Percentiles rank a stretch among this genome's conserved stretches.
Evolutionary conservation across 2,329 filamentous ascomycete genomes (phyloP).

Genomic region (Ophiostoma sp.): DNA sequence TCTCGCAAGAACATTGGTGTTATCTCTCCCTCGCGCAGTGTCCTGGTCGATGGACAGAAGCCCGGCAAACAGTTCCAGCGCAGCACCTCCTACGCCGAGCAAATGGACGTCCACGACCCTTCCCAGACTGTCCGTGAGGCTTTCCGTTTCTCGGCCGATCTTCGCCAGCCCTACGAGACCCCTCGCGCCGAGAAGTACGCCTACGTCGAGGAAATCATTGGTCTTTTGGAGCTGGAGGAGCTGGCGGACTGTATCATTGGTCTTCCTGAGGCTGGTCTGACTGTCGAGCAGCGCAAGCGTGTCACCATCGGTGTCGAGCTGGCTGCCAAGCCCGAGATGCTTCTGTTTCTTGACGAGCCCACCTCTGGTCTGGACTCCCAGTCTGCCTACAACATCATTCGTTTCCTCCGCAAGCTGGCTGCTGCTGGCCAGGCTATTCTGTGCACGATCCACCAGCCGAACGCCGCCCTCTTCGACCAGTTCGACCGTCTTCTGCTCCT

Average conservation of each 20-base stretch:
- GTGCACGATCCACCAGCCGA: conserved; percentile 90
- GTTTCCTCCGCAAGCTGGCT: conserved; percentile 74
- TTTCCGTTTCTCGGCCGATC: conserved; percentile 61
- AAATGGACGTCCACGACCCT: conserved; percentile 62
- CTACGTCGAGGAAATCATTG: conserved; percentile 61
- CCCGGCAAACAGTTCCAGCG: conserved; percentile 61
- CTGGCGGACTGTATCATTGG: conserved; percentile 62
- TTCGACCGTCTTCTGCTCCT: conserved; percentile 82
- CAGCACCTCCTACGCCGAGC: conserved; percentile 63
- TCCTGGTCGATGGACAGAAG: conserved; percentile 57
- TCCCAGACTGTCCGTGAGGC: conserved; percentile 65
- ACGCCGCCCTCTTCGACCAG: conserved; percentile 81
- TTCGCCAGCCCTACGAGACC: conserved; percentile 57
- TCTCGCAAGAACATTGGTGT: conserved; percentile 62
- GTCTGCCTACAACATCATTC: conserved; percentile 73
- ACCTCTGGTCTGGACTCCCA: conserved; percentile 73
- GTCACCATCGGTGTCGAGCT: conserved; percentile 92
- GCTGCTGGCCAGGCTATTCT: conserved; percentile 83
- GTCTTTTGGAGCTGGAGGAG: conserved; percentile 58
- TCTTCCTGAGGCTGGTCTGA: conserved; percentile 66
- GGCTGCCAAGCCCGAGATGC: conserved; percentile 74
- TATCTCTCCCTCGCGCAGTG: conserved; percentile 50
- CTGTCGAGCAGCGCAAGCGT: conserved; percentile 66
- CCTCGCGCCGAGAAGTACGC: conserved; percentile 56
- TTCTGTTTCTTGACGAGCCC: conserved; percentile 78